Percentiles rank a stretch among this genome's conserved stretches.
Conservation (phyloP, 2,329 filamentous ascomycete species). For the Penicillium sclerotigenum region DNA sequence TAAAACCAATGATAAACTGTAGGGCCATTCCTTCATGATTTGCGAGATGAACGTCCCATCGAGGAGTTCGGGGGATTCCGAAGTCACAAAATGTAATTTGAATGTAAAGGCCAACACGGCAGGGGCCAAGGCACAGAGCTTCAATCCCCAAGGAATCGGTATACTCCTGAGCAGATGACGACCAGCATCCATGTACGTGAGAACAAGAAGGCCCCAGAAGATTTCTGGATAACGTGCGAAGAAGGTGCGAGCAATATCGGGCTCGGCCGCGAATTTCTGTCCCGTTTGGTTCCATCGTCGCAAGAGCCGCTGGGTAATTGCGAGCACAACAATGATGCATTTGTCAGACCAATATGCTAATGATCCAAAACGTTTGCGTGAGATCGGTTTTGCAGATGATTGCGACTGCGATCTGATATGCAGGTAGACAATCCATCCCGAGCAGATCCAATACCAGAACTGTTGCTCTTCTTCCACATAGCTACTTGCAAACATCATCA, state of each 20-base stretch:
- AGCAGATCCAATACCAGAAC: constrained; percentile 90
- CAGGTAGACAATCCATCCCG: constrained; percentile 49
- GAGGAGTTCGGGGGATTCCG: constrained; percentile 83
- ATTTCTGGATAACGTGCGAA: constrained; percentile 61
- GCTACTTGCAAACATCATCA: constrained; percentile 97
- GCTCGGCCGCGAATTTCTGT: constrained; percentile 88
- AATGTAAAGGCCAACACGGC: constrained; percentile 67
- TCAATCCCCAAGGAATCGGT: constrained; percentile 26
- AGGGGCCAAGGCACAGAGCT: constrained; percentile 40
- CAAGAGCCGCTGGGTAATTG: constrained; percentile 63
- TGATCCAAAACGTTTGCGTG: neutral
- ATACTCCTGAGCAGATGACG: constrained; percentile 40
- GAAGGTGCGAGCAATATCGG: constrained; percentile 76
- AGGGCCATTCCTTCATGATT: constrained; percentile 38
- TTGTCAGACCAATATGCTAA: constrained; percentile 9
- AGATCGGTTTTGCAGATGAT: neutral
- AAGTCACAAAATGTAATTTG: constrained; percentile 82
- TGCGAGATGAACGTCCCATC: constrained; percentile 33
- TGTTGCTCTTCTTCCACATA: constrained; percentile 98
- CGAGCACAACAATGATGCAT: constrained; percentile 46
- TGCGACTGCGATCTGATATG: constrained; percentile 37
- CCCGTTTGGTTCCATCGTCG: constrained; percentile 95
- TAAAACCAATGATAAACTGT: constrained; percentile 45
- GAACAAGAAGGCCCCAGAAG: constrained; percentile 71
- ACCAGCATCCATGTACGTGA: constrained; percentile 64